Base-by-base conservation (phyloP, 805 yeast genomes). In the Lachancea fermentati region DNA sequence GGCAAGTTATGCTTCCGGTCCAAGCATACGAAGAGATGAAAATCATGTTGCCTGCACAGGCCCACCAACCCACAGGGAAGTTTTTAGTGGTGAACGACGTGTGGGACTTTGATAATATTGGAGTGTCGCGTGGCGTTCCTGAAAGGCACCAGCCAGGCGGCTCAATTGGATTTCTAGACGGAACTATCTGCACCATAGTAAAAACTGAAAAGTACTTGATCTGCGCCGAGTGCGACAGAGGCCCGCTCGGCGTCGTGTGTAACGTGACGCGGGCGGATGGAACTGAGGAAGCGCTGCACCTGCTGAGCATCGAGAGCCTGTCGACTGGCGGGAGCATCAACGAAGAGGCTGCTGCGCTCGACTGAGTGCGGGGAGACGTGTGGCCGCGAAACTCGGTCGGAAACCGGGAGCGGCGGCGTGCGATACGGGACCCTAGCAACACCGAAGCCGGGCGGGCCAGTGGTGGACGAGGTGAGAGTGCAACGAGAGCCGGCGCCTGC, bases 91-190 rank as follows among this genome's bases (percentile, higher is more conserved):
- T 81, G 1, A 52, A 62, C 2, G 85, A 81, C 51, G 77, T 79
- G 39, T 84, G 93, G 93, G 84, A 76, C 47, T 84, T 84, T 50
- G 89, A 84, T 47, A 84, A 84, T 51, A 74, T 84, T 34, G 89
- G 87, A 1, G 91, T 84, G 2, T 81, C 88, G 1, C 71, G 71
- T 42, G 57, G 56, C 35, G 46, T 51, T 4, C 61, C 59, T 15
- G 35, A 24, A 5, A 11, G 9, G 11, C 15, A 9, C 13, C n/a
- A 26, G 19, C 11, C 30, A 29, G 28, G 17, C 12, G 19, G 14
- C 19, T 11, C 26, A 7, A 22, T 22, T 22, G 34, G 19, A 14
- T 5, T 19, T 13, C n/a, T 18, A 9, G 14, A 31, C 16, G 13
- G 13, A 4, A 16, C 16, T 6, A 18, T 19, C 22, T 49, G 52